Conservation (phyloP, 805 yeast species). For the Candida koratica region DNA sequence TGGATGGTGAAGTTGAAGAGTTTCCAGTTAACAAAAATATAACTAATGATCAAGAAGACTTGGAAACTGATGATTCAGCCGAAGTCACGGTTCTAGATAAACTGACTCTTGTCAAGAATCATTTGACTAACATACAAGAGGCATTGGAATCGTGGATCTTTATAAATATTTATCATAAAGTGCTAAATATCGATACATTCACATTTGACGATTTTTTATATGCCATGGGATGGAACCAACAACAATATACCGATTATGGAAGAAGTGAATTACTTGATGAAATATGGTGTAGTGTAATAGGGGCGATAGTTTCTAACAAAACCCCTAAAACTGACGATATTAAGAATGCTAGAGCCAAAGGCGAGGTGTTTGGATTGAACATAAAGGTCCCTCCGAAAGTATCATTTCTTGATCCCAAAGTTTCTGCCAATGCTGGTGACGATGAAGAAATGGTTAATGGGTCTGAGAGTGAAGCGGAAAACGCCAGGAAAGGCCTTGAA, state of each 20-base stretch:
- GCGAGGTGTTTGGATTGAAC: conserved; percentile 29
- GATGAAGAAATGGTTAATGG: conserved; percentile 17
- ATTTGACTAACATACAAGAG: conserved; percentile 29
- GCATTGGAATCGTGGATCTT: conserved; percentile 73
- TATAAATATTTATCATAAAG: conserved; percentile 62
- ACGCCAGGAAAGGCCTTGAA: conserved; percentile 15
- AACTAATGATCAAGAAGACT: conserved; percentile 2
- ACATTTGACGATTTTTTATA: conserved; percentile 75
- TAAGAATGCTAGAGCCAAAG: conserved; percentile 34
- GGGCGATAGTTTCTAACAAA: conserved; percentile 47
- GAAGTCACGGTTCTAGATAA: conserved; percentile 12
- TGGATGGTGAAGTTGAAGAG: conserved; percentile 10
- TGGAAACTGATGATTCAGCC: conserved; percentile 7
- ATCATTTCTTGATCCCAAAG: conserved; percentile 21
- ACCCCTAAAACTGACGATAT: conserved; percentile 22
- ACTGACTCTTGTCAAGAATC: conserved; percentile 10
- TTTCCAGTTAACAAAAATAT: conserved; percentile 1
- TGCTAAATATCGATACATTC: conserved; percentile 64
- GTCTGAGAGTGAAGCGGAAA: conserved; percentile 20
- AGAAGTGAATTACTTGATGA: conserved; percentile 57
- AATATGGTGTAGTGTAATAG: conserved; percentile 62
- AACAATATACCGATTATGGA: conserved; percentile 36
- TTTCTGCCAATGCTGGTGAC: conserved; percentile 13
- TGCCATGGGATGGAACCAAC: conserved; percentile 46
- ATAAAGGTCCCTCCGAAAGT: conserved; percentile 29